Conservation (phyloP, 345 rosid species). For the Citrus unshiu region DNA sequence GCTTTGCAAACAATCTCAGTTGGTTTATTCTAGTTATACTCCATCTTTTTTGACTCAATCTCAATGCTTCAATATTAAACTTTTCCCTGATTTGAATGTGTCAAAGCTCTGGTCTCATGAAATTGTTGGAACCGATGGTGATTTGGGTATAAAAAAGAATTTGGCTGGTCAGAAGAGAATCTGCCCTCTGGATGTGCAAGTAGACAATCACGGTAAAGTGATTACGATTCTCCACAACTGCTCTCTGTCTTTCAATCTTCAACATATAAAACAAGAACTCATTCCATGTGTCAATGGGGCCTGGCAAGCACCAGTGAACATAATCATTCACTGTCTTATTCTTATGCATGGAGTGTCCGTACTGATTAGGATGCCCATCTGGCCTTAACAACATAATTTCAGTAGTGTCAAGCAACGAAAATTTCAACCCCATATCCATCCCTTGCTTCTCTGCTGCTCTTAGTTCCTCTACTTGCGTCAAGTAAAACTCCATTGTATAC, state of each 20-base stretch:
- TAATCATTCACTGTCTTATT: slow-evolving; percentile 45
- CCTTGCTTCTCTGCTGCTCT: slow-evolving; percentile 37
- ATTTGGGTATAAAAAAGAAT: too few relatives aligned
- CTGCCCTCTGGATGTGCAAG: too few relatives aligned
- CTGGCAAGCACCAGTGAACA: slow-evolving; percentile 92
- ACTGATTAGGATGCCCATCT: slow-evolving; percentile 54
- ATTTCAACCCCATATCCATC: slow-evolving; percentile 33
- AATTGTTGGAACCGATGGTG: too few relatives aligned
- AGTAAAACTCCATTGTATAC: slow-evolving; percentile 36
- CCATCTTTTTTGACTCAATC: too few relatives aligned
- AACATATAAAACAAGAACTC: slow-evolving; percentile 58
- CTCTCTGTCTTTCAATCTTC: slow-evolving; percentile 27
- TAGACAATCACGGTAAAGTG: too few relatives aligned
- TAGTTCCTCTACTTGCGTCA: slow-evolving; percentile 41
- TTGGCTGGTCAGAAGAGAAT: too few relatives aligned
- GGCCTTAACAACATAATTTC: slow-evolving; percentile 60
- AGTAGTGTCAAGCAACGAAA: slow-evolving; percentile 38
- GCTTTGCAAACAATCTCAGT: too few relatives aligned
- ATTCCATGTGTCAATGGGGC: slow-evolving; percentile 72
- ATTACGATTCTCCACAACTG: neutral
- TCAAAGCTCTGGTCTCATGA: too few relatives aligned
- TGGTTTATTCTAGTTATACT: too few relatives aligned
- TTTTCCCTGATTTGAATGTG: too few relatives aligned
- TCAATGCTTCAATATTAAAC: too few relatives aligned
- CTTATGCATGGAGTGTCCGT: slow-evolving; percentile 26